Conservation (phyloP, 2,329 filamentous ascomycete genomes). For the Cordyceps farinosa region DNA sequence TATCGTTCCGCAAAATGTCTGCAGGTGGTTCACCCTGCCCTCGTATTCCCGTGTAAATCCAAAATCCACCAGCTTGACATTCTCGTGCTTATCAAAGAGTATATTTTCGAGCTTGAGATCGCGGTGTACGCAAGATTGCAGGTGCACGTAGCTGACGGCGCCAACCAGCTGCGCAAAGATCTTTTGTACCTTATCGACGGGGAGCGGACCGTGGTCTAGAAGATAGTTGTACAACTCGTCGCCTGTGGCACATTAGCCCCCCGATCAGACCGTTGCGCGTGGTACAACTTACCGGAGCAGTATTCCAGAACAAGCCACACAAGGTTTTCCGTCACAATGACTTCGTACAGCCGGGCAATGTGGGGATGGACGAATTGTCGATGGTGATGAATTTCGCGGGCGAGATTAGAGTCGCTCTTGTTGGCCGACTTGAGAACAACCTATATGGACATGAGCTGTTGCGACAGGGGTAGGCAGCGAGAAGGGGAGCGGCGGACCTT, state of each 20-base stretch:
- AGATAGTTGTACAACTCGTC: conserved; percentile 98
- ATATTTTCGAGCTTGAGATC: conserved; percentile 92
- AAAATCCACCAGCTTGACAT: conserved; percentile 97
- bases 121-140: conserved; percentile 91
- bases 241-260: conserved; percentile 47
- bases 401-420: conserved; percentile 92
- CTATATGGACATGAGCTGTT: conserved; percentile 41
- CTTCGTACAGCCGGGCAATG: conserved; percentile 94
- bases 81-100: conserved; percentile 90
- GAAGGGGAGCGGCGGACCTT: conserved; percentile 59
- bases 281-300: conserved; percentile 66
- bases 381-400: conserved; percentile 96
- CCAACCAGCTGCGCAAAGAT: conserved; percentile 95
- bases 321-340: conserved; percentile 90
- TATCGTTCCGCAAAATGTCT: conserved; percentile 96
- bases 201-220: conserved; percentile 77
- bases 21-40: conserved; percentile 87
- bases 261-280: not conserved
- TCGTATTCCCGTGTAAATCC: conserved; percentile 98
- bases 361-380: conserved; percentile 97
- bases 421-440: conserved; percentile 98
- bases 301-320: conserved; percentile 98
- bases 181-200: conserved; percentile 83
- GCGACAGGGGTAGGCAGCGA: not conserved
- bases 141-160: conserved; percentile 91